phyloP scores from a whole-genome alignment of 208 protist species.

The Crithidia bombi region DNA sequence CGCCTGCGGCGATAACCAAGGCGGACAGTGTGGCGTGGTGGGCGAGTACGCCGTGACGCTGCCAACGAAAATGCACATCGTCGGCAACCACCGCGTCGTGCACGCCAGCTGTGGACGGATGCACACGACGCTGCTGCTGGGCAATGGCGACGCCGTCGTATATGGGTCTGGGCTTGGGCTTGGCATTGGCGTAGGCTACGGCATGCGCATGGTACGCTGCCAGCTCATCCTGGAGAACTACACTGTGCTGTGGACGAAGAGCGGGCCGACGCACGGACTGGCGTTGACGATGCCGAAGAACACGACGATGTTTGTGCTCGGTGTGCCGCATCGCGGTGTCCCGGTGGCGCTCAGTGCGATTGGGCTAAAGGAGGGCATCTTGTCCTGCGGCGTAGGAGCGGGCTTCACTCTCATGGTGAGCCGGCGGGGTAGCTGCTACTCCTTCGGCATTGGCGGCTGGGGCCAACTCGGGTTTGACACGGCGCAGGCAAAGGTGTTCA shows the following conservation, averaged over 20 bases:
- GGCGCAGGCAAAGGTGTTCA: constrained; percentile 49
- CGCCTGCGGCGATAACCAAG: constrained; percentile 80
- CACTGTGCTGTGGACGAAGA: constrained; percentile 53
- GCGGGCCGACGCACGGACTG: constrained; percentile 67
- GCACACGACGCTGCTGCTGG: constrained; percentile 71
- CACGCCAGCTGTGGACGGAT: constrained; percentile 70
- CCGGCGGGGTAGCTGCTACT: constrained; percentile 66
- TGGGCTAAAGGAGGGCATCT: constrained; percentile 68
- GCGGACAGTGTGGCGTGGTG: constrained; percentile 75
- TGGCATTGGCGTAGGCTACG: constrained; percentile 67
- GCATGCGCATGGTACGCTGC: constrained; percentile 68
- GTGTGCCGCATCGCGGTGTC: constrained; percentile 68
- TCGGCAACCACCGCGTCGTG: constrained; percentile 47
- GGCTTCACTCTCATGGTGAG: constrained; percentile 82
- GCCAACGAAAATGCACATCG: constrained; percentile 51
- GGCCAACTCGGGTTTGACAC: constrained; percentile 78
- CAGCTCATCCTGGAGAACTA: constrained; percentile 71
- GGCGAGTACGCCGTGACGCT: constrained; percentile 48
- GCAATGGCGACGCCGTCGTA: constrained; percentile 65
- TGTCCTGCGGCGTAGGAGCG: constrained; percentile 65
- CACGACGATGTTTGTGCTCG: constrained; percentile 66
- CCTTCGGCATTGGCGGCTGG: constrained; percentile 79
- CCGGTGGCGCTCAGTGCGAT: constrained; percentile 37
- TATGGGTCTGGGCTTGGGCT: constrained; percentile 75
- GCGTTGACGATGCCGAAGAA: constrained; percentile 66